These are phyloP conservation scores for Diutina rugosa DNA, from an alignment of 1,139 yeast species.

Conservation along the genomic window DNA sequence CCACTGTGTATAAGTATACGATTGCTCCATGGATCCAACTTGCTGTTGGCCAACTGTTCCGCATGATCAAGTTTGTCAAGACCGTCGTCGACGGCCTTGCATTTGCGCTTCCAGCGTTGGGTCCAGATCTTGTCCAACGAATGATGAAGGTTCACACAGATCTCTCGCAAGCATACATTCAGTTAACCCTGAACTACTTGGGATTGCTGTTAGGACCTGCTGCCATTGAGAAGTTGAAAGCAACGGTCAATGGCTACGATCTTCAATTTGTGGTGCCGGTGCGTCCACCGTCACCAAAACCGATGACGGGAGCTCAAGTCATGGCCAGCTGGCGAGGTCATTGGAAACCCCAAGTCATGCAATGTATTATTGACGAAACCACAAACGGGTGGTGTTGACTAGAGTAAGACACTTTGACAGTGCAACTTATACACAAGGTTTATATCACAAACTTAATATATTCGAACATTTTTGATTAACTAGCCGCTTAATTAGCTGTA, in stretches of 20 bases:
- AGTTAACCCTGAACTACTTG: background rate
- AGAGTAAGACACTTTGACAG: background rate
- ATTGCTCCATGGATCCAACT: background rate
- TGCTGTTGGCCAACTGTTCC: background rate
- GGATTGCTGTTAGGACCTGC: background rate
- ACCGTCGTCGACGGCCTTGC: background rate
- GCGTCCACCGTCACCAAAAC: background rate
- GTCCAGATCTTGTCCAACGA: background rate
- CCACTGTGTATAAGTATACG: background rate
- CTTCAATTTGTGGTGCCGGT: background rate
- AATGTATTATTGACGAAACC: background rate
- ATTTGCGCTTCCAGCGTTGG: background rate
- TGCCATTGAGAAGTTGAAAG: background rate
- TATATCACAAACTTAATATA: background rate
- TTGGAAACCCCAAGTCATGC: background rate
- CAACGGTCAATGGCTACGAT: background rate
- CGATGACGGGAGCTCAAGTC: background rate
- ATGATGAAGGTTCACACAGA: background rate
- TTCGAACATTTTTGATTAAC: background rate
- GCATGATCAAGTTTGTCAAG: background rate
- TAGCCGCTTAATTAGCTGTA: too few relatives aligned
- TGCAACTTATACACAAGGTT: background rate
- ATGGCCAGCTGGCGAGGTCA: background rate
- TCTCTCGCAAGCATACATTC: background rate
- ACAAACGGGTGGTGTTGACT: background rate